Base-by-base conservation (phyloP, 768 basidiomycete genomes). In the Sporobolomyces phaffii region DNA sequence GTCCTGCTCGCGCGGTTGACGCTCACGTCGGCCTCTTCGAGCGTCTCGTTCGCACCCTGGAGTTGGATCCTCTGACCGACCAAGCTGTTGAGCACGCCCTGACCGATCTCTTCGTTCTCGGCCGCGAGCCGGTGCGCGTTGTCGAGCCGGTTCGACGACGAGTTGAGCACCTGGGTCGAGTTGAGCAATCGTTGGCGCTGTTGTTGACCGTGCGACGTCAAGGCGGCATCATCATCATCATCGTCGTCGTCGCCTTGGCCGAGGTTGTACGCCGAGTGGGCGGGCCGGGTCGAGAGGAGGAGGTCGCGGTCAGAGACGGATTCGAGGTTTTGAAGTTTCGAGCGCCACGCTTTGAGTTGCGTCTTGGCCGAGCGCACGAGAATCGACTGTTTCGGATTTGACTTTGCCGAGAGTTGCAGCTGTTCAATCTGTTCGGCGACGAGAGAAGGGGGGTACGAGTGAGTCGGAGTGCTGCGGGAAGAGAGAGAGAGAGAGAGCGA, bases 91-190 rank as follows among this genome's bases (percentile, higher is more conserved):
- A 80, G 56, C 28, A 79, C 78, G 34, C 76, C 77, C 26, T 77
- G 78, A 0, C 80, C 80, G 20, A 80, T 76, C 72, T 78, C 77
- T 56, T 80, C 80, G 11, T 77, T 79, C 74, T 80, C 80, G 36
- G 78, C 65, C 10, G 80, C 79, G 15, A 79, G 77, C n/a, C 78
- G 70, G 43, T 78, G 77, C 1, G 78, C 76, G 58, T 79, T 78
- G 29, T 79, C 78, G 20, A 80, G 65, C 33, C 80, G 65, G 24
- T 72, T 66, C 11, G 74, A 69, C 3, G 71, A 62, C 15, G 51
- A 43, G 24, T 49, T 43, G 40, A 72, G 56, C 0, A 43, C 47
- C 26, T 36, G 36, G 20, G 63, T 65, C n/a, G 67, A 58, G 31
- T 59, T 33, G 28, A 72, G 52, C 8, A 72, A 60, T 8, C 67